These are phyloP conservation scores for Eimeria falciformis DNA, from an alignment of 169 alveolate species.

Conservation along the genomic window DNA sequence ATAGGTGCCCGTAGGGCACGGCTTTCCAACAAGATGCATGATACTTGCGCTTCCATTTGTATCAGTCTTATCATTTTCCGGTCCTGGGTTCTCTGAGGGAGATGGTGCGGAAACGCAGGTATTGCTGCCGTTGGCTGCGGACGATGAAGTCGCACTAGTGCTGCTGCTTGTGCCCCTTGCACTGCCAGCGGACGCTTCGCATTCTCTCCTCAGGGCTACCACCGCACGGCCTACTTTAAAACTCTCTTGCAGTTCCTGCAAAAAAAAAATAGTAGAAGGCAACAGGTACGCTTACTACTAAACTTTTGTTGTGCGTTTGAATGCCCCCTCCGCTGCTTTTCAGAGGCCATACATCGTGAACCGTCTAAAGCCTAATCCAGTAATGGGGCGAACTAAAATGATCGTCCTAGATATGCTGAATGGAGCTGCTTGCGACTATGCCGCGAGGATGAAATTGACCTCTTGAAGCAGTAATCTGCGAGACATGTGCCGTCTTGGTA, in stretches of 20 bases:
- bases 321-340: too few species aligned
- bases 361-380: too few species aligned
- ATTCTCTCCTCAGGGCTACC: conserved; percentile 70
- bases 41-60: not conserved
- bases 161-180: not conserved
- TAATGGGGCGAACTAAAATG: too few species aligned
- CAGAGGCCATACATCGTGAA: too few species aligned
- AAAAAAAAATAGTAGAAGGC: not conserved
- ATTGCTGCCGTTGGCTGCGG: conserved; percentile 17
- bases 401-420: too few species aligned
- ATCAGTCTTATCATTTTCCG: not conserved
- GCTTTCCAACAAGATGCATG: conserved; percentile 36
- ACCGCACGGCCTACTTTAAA: conserved; percentile 75
- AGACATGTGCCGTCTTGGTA: too few species aligned
- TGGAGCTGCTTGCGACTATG: too few species aligned
- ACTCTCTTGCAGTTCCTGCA: conserved; percentile 69
- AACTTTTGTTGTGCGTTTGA: too few species aligned
- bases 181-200: conserved; percentile 36
- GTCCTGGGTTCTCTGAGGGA: not conserved
- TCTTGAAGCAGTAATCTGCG: too few species aligned
- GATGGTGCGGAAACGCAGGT: not conserved
- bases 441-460: too few species aligned
- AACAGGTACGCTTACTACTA: too few species aligned
- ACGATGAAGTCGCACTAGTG: not conserved
- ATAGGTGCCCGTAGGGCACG: conserved; percentile 90